Percentiles rank a stretch among this genome's conserved stretches.
These are phyloP conservation scores for Pichia sporocuriosa DNA, from an alignment of 805 yeast genomes.

Conservation along the genomic window DNA sequence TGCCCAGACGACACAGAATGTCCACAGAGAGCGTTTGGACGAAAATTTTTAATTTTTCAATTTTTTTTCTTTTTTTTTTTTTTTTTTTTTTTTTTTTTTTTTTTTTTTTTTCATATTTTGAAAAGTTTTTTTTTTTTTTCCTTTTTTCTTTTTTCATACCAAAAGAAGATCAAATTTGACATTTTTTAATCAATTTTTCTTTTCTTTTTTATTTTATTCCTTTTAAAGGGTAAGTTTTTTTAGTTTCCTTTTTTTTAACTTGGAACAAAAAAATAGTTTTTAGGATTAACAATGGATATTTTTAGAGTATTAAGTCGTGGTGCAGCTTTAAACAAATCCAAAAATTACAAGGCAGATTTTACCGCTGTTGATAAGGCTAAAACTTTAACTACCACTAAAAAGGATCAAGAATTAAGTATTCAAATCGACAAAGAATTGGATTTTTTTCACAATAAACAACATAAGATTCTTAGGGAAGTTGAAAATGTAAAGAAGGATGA, in stretches of 20 bases:
- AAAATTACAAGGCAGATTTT: conserved; percentile 37
- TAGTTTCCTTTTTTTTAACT: not conserved
- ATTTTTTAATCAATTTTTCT: too few species aligned
- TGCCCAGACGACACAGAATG: not conserved
- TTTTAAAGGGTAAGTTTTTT: too few species aligned
- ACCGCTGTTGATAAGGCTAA: conserved; percentile 27
- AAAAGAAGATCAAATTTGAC: not conserved
- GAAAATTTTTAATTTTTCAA: not conserved
- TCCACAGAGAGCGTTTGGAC: not conserved
- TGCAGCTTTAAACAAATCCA: conserved; percentile 63
- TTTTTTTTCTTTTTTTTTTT: not conserved
- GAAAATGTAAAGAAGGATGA: conserved; percentile 26
- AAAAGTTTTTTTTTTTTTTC: not conserved
- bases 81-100: not conserved
- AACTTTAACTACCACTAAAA: conserved; percentile 22
- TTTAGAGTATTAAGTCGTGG: conserved; percentile 83
- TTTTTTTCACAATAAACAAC: conserved; percentile 64
- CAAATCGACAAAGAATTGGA: conserved; percentile 59
- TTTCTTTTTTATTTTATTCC: too few species aligned
- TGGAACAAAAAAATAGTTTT: not conserved
- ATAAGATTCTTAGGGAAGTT: conserved; percentile 16
- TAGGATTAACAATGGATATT: conserved; percentile 59
- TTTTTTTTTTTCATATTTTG: not conserved
- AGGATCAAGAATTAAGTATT: conserved; percentile 33
- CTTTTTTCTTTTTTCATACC: not conserved